phyloP scores from a whole-genome alignment of 805 yeast species.

The Nakazawaea ambrosiae region DNA sequence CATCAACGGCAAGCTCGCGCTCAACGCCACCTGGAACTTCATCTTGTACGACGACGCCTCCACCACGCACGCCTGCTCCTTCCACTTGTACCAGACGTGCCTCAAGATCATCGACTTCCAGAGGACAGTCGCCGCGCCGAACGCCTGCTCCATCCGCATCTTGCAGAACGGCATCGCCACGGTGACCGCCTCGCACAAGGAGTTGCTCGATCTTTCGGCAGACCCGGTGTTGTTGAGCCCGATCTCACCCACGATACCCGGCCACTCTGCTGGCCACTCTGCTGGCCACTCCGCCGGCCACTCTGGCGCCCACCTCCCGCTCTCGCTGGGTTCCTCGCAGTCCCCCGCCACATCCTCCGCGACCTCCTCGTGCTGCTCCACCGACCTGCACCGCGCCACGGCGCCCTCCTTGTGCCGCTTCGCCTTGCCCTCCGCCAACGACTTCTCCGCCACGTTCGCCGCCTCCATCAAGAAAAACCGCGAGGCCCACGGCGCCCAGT shows the following conservation, averaged over 20 bases:
- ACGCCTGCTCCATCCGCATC: background rate
- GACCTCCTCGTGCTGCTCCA: no score
- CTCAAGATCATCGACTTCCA: constrained; percentile 8
- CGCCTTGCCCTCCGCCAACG: constrained; percentile 33
- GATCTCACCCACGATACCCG: constrained; percentile 5
- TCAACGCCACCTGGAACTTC: constrained; percentile 14
- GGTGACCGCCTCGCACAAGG: background rate
- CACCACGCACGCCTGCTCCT: constrained; percentile 15
- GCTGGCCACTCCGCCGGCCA: background rate
- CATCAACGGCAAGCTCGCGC: constrained; percentile 9
- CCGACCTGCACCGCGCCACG: constrained; percentile 30
- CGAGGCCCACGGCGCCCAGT: background rate
- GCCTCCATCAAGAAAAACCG: constrained; percentile 17
- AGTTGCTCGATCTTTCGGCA: background rate
- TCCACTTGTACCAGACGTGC: constrained; percentile 24
- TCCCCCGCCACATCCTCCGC: background rate
- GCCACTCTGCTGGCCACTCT: constrained; percentile 2
- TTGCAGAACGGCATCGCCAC: constrained; percentile 7
- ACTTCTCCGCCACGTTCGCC: constrained; percentile 23
- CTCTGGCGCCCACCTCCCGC: no score
- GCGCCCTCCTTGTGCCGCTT: constrained; percentile 35
- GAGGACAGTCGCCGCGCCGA: background rate
- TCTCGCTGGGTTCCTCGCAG: background rate
- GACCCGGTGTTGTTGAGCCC: constrained; percentile 5
- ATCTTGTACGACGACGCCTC: constrained; percentile 30